Conservation (phyloP, 495 filamentous ascomycete species). For the Podospora tetraspora region DNA sequence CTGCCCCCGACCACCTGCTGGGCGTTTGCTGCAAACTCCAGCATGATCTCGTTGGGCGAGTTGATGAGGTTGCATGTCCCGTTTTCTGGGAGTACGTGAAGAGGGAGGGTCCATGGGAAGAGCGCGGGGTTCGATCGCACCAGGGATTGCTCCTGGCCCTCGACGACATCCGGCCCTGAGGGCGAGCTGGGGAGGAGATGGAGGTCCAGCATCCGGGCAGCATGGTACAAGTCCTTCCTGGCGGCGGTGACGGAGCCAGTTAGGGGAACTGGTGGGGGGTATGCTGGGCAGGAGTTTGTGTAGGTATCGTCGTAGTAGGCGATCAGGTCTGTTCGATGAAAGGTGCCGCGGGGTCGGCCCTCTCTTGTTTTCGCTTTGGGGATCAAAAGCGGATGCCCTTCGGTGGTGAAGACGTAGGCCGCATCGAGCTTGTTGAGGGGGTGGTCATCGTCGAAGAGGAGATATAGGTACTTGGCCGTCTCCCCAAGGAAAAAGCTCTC, state of each 20-base stretch:
- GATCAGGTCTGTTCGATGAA: slow-evolving; percentile 17
- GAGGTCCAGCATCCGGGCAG: slow-evolving; percentile 76
- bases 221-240: slow-evolving; percentile 84
- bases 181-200: slow-evolving; percentile 56
- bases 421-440: slow-evolving; percentile 82
- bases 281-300: slow-evolving; percentile 56
- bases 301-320: slow-evolving; percentile 35
- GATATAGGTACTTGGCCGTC: slow-evolving; percentile 88
- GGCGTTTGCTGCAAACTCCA: slow-evolving; percentile 72
- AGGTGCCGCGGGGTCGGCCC: slow-evolving; percentile 15
- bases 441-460: slow-evolving; percentile 81
- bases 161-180: slow-evolving; percentile 13
- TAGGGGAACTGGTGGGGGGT: slow-evolving; percentile 53
- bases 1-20: slow-evolving; percentile 49
- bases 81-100: slow-evolving; percentile 63
- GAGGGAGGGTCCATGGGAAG: slow-evolving; percentile 88
- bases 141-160: slow-evolving; percentile 34
- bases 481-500: slow-evolving; percentile 98
- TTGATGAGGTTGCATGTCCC: slow-evolving; percentile 57
- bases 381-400: slow-evolving; percentile 89
- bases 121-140: slow-evolving; percentile 59
- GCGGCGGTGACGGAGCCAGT: slow-evolving; percentile 75
- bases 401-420: slow-evolving; percentile 88
- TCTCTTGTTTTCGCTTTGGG: slow-evolving; percentile 42
- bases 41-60: slow-evolving; percentile 57